These are phyloP conservation scores for Immersiella caudata DNA, from an alignment of 495 filamentous ascomycete species.

Conservation along the genomic window DNA sequence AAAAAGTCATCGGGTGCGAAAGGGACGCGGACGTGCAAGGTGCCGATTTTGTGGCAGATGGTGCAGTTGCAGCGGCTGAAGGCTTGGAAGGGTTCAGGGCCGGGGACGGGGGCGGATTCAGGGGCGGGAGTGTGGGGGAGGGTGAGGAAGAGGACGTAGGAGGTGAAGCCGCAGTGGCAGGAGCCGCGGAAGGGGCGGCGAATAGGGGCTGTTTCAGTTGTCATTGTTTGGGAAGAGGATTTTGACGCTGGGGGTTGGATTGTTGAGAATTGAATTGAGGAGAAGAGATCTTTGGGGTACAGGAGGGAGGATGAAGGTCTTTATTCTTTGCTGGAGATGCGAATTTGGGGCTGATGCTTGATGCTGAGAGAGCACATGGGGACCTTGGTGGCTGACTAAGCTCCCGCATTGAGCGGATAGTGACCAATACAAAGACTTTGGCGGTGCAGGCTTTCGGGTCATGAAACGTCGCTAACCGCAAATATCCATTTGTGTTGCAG, in stretches of 20 bases:
- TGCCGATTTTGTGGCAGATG: slow-evolving; percentile 39
- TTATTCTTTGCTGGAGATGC: not conserved
- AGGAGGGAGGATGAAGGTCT: not conserved
- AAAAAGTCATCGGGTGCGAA: slow-evolving; percentile 38
- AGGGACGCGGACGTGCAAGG: slow-evolving; percentile 38
- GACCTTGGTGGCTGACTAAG: not conserved
- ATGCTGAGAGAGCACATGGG: not conserved
- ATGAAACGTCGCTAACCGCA: too few species aligned
- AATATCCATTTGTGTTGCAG: too few species aligned
- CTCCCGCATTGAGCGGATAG: not conserved
- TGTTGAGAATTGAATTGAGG: not conserved
- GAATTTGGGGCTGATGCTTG: not conserved
- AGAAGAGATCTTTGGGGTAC: not conserved
- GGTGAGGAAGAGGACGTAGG: slow-evolving; percentile 37
- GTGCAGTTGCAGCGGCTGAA: slow-evolving; percentile 41
- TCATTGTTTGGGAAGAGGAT: not conserved
- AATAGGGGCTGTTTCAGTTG: slow-evolving; percentile 5
- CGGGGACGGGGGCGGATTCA: not conserved
- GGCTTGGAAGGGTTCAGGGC: slow-evolving; percentile 27
- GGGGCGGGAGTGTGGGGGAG: slow-evolving; percentile 31
- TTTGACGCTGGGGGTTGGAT: not conserved
- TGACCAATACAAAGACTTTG: not conserved
- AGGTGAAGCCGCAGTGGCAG: slow-evolving; percentile 39
- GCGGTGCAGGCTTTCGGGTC: too few species aligned
- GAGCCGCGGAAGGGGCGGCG: slow-evolving; percentile 39